Evolutionary conservation across 1,284 basidiomycete species (phyloP), one percentile per base, ranked within the genome.

Genomic region (Trichosporon coremiiforme): DNA sequence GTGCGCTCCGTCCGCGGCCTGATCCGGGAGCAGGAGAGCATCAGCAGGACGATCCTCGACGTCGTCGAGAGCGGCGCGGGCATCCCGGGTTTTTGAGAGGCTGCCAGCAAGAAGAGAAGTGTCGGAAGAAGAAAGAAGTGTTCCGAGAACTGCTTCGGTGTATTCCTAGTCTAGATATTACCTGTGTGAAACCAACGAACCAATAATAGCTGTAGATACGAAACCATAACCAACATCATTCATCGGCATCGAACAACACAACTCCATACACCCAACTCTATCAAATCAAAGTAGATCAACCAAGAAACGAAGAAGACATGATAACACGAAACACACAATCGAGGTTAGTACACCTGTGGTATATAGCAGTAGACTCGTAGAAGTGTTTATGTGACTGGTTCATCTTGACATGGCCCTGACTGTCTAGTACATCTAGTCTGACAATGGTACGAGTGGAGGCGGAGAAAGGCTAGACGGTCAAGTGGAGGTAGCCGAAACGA

Each of bases 61-160:
- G 47, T 65, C 13, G 66, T 70, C 3, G 68, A 71, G 66, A 65
- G 33, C 9, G 68, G 69, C 13, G 69, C 63, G 35, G 13, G 55
- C 2, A 73, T 73, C 57, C 69, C 69, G 9, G 67, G 71, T 0
- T 73, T 73, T 47, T 73, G 80, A 87, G 90, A 81, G 86, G 53
- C 5, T 6, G 12, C 13, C 9, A 5, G 4, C 6, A 20, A 25
- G 31, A 1, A 53, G 50, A 53, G 20, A 25, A 25, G 50, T n/a
- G 50, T 22, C 85, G 77, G 78, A 83, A 25, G 75, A 25, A 25
- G 25, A 25, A 25, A 25, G 25, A 8, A 86, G 2, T 83, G 12
- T 86, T 89, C 73, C 88, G 88, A 62, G 57, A 62, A 8, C 13
- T n/a, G 25, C 2, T 31, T 62, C 57, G 57, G 57, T 62, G 57